Evolutionary conservation across 2,329 filamentous ascomycete genomes (phyloP), one percentile per base, ranked within the genome.

Genomic region (Thielaviopsis punctulata): DNA sequence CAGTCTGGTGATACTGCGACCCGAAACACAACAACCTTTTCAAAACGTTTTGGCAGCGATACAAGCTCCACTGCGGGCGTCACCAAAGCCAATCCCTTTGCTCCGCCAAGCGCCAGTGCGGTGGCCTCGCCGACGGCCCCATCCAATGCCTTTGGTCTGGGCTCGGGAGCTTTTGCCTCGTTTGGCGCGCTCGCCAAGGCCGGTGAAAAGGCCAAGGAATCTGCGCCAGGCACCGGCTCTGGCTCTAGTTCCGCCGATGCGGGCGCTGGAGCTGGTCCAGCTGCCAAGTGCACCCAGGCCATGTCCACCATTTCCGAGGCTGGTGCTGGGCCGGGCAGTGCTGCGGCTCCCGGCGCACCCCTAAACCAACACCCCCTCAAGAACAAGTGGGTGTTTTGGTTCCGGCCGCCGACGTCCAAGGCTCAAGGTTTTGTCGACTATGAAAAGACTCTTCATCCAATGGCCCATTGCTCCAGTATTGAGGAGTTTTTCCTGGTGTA

Each of bases 381-480:
- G 68, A 82, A 87, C 66, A 82, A 81, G 57, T 98, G 92, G 92
- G 82, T 94, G 30, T 87, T 96, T 65, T 96, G 92, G 88, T 98
- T 93, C 68, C 80, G 92, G 55, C 92, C 92, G 39, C 92, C 92
- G 48, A 95, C 93, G 60, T 89, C 87, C 59, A 98, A 98, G 70
- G 92, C 90, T 58, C 90, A 92, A 62, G 79, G 79, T 41, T 82
- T 74, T 62, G 77, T 82, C 60, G 90, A 96, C 67, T 98, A 98
- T 66, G 92, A 98, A 66, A 95, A 96, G 68, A 96, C 90, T 6
- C 81, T 94, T 56, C 84, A 92, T 61, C 79, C 88, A 39, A 80
- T 96, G 62, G 90, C 86, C 60, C 77, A 77, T 52, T 86, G 94
- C 62, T 76, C 76, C 55, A 87, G 86, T 5, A 87, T 79, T 48